These are phyloP conservation scores for Chrysoporthe cubensis DNA, from an alignment of 2,329 filamentous ascomycete species.

Conservation along the genomic window DNA sequence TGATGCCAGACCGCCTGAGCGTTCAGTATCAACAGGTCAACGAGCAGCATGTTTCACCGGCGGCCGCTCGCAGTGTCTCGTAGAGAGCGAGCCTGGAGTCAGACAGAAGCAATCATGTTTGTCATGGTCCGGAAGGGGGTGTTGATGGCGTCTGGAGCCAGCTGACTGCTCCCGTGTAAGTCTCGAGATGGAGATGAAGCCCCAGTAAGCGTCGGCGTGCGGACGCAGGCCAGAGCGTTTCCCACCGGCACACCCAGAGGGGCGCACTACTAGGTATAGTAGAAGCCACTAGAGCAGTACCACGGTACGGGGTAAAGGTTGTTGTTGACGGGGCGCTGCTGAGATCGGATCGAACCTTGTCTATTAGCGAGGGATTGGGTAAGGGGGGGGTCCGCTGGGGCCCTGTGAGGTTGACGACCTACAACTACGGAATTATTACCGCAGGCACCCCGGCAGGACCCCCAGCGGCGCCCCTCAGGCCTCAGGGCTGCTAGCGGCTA, in stretches of 20 bases:
- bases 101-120: not conserved
- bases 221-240: not conserved
- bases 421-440: not conserved
- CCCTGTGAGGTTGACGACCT: not conserved
- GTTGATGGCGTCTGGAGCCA: too few species aligned
- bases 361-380: not conserved
- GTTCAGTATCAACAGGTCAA: not conserved
- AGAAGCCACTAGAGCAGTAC: not conserved
- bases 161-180: too few species aligned
- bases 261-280: too few species aligned
- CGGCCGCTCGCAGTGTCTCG: not conserved
- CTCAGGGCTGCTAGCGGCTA: not conserved
- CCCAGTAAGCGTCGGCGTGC: not conserved
- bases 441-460: not conserved
- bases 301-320: not conserved
- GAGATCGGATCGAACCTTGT: slow-evolving; percentile 4
- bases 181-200: not conserved
- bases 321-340: not conserved
- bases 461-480: not conserved
- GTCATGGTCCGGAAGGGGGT: too few species aligned
- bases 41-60: not conserved
- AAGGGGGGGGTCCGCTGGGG: not conserved
- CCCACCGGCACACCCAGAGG: too few species aligned
- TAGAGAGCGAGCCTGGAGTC: not conserved
- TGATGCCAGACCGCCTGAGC: not conserved